phyloP scores from a whole-genome alignment of 805 yeast species.

The Kluyveromyces nonfermentans region DNA sequence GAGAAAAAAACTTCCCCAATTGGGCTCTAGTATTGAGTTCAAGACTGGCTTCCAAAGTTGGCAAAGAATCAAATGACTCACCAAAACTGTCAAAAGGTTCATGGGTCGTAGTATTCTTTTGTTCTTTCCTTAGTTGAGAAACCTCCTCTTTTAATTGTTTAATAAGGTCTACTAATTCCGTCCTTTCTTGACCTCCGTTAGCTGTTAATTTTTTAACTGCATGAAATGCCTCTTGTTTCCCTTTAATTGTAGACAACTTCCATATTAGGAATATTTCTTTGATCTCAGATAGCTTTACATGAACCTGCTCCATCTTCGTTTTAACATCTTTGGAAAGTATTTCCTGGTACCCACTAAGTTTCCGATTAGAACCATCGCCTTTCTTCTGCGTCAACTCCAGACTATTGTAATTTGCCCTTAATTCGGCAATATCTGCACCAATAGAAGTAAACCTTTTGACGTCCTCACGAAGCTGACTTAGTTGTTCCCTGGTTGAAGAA shows the following conservation, averaged over 20 bases:
- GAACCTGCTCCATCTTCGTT: constrained; percentile 11
- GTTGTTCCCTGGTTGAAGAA: too few relatives aligned
- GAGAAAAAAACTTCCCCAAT: constrained; percentile 18
- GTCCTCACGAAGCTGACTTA: not conserved
- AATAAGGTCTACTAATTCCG: constrained; percentile 15
- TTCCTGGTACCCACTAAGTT: constrained; percentile 17
- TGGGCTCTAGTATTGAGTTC: constrained; percentile 18
- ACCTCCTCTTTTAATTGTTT: constrained; percentile 17
- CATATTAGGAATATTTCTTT: constrained; percentile 14
- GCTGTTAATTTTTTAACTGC: constrained; percentile 10
- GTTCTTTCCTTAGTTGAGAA: constrained; percentile 6
- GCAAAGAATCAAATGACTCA: not conserved
- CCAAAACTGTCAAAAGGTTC: not conserved
- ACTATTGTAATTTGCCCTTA: constrained; percentile 8
- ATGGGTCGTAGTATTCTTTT: not conserved
- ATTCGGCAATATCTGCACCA: not conserved
- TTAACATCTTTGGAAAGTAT: constrained; percentile 16
- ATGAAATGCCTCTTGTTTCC: constrained; percentile 10
- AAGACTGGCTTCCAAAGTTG: constrained; percentile 18
- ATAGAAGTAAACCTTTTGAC: not conserved
- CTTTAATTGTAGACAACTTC: constrained; percentile 14
- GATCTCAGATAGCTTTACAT: constrained; percentile 11
- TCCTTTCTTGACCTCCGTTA: constrained; percentile 12
- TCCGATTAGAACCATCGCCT: constrained; percentile 6
- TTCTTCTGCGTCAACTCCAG: constrained; percentile 7